A percentile compares a stretch with the other conserved stretches of the same genome.
phyloP scores from a whole-genome alignment of 2,329 filamentous ascomycete species.

The Talaromyces atroroseus region DNA sequence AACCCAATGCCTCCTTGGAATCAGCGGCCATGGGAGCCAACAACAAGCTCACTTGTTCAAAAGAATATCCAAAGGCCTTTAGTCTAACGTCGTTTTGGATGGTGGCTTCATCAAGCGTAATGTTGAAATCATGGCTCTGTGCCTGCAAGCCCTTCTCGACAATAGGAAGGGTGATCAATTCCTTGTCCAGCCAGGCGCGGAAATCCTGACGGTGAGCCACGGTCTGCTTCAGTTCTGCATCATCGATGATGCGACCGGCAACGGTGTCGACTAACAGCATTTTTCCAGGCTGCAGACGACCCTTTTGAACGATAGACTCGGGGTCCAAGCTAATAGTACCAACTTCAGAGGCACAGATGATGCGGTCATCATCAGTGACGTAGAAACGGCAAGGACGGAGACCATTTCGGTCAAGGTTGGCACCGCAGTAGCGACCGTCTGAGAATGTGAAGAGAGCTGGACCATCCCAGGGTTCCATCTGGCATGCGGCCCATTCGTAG shows the following conservation, averaged over 20 bases:
- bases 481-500: constrained; percentile 96
- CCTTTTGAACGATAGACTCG: constrained; percentile 85
- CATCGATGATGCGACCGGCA: constrained; percentile 87
- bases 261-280: constrained; percentile 95
- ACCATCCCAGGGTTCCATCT: constrained; percentile 99
- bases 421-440: constrained; percentile 93
- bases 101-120: constrained; percentile 61
- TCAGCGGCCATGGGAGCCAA: constrained; percentile 95
- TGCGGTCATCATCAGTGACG: constrained; percentile 91
- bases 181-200: constrained; percentile 76
- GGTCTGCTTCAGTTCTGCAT: constrained; percentile 82
- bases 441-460: constrained; percentile 96
- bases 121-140: constrained; percentile 56
- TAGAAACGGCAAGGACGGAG: constrained; percentile 95
- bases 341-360: constrained; percentile 95
- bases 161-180: constrained; percentile 74
- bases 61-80: constrained; percentile 85
- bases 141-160: constrained; percentile 59
- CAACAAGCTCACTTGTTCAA: constrained; percentile 88
- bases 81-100: constrained; percentile 81
- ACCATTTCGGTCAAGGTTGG: constrained; percentile 93
- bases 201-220: constrained; percentile 87
- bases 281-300: constrained; percentile 84
- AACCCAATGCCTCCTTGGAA: constrained; percentile 93
- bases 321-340: constrained; percentile 89